Evolutionary conservation across 2,329 filamentous ascomycete genomes (phyloP).

Genomic region (Fusarium brevicatenulatum): DNA sequence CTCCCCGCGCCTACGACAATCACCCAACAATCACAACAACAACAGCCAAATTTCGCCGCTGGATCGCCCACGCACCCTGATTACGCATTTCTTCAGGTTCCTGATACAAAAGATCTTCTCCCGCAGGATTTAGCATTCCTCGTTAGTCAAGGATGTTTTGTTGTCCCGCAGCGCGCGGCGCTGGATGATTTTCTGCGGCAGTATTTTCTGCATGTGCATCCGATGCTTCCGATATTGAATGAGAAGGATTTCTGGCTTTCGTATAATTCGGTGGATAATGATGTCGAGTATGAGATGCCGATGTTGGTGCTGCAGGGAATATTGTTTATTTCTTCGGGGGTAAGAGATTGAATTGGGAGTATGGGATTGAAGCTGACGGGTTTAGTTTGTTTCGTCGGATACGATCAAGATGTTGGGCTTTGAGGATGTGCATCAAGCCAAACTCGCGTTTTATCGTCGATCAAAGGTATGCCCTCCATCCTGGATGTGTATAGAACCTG

Average conservation of each 20-base stretch:
- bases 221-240: slow-evolving; percentile 43
- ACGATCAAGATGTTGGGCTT: slow-evolving; percentile 37
- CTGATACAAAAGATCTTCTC: slow-evolving; percentile 32
- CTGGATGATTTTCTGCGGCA: slow-evolving; percentile 45
- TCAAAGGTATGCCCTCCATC: slow-evolving; percentile 11
- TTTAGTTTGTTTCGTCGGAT: slow-evolving; percentile 33
- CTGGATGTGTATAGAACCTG: no score
- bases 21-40: background rate
- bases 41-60: background rate
- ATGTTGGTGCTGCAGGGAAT: slow-evolving; percentile 40
- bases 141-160: slow-evolving; percentile 41
- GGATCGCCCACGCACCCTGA: slow-evolving; percentile 27
- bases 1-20: background rate
- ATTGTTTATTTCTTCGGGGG: slow-evolving; percentile 37
- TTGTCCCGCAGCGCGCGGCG: slow-evolving; percentile 34
- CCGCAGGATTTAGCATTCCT: slow-evolving; percentile 42
- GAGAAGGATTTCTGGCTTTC: slow-evolving; percentile 41
- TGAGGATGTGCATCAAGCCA: slow-evolving; percentile 38
- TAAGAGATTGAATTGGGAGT: background rate
- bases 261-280: slow-evolving; percentile 28
- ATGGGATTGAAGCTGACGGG: background rate
- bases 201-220: slow-evolving; percentile 46
- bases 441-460: slow-evolving; percentile 39
- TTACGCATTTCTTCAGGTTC: slow-evolving; percentile 38
- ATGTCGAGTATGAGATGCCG: slow-evolving; percentile 24